Evolutionary conservation across 257 asterid species (phyloP), one percentile per base, ranked within the genome.

Genomic region (Gentiana dahurica): DNA sequence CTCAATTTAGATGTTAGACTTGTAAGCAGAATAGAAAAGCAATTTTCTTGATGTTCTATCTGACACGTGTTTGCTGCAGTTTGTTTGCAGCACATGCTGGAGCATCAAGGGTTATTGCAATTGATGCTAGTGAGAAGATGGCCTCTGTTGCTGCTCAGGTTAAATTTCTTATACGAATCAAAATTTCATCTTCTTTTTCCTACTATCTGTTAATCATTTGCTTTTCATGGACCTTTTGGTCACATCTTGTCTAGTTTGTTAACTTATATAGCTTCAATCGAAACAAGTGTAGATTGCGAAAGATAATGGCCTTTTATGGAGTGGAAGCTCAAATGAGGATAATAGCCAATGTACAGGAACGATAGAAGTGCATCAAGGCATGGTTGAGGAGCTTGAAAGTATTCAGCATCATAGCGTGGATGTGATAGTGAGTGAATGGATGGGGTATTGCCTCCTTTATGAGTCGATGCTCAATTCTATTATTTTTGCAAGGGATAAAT

Each of bases 1-100:
- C 24, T 24, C 24, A 24, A 24, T 24, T 24, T 24, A 24, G 24
- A 24, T 24, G 24, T 24, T 24, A 24, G 24, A 24, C 24, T 24
- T 24, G 24, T 24, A 24, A 24, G 24, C 24, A 24, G 24, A 24
- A 24, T 24, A 24, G 24, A 24, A 24, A 24, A 24, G 24, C 24
- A 24, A 24, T 24, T 24, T 41, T 41, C 9, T 41, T 41, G 9
- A 5, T 41, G 6, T 41, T 41, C 9, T 41, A 41, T 41, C 35
- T 63, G 58, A 57, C n/a, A 50, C 64, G 51, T 69, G 69, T 33
- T 59, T 73, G 54, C 60, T 13, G 71, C 66, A 91, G 98, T 69
- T 84, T 91, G 51, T 91, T 91, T 77, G 98, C 98, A 79, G 94
- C 98, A 41, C 89, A 85, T 73, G 95, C 87, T 34, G 95, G 98